A percentile compares a stretch with the other conserved stretches of the same genome.
Evolutionary conservation across 257 asterid genomes (phyloP).

Genomic region (Capsicum rhomboideum): DNA sequence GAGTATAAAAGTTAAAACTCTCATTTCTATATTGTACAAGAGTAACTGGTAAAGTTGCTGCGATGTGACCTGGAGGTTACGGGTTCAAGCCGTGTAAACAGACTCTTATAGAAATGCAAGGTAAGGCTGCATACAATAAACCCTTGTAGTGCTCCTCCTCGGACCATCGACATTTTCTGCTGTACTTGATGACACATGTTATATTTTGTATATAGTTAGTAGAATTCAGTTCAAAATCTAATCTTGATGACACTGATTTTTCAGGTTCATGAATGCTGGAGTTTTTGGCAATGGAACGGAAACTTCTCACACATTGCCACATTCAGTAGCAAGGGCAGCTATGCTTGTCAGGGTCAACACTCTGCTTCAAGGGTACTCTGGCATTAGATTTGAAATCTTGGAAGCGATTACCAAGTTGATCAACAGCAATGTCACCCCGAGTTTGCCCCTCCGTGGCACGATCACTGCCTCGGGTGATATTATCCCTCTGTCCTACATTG

Average conservation of each 20-base stretch:
- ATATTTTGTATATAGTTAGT: neutral
- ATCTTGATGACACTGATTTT: neutral
- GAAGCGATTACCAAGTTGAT: conserved; percentile 44
- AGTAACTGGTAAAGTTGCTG: no score
- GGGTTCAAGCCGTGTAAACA: no score
- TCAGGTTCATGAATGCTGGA: conserved; percentile 47
- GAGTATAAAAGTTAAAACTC: no score
- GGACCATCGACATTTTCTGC: no score
- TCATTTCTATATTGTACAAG: no score
- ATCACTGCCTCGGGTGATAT: conserved; percentile 46
- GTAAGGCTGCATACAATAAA: no score
- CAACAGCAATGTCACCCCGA: conserved; percentile 38
- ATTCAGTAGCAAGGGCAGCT: conserved; percentile 42
- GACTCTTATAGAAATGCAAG: no score
- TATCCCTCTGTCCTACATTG: conserved; percentile 42
- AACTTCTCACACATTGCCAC: conserved; percentile 33
- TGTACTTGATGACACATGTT: neutral
- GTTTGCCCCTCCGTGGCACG: conserved; percentile 48
- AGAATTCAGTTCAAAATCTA: neutral
- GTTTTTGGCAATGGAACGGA: conserved; percentile 36
- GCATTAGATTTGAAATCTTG: conserved; percentile 40
- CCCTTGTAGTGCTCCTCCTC: no score
- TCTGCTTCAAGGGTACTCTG: conserved; percentile 46
- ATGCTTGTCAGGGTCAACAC: conserved; percentile 51
- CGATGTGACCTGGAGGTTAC: no score